Evolutionary conservation across 202 grass and related monocot species (phyloP).

Genomic region (Panicum hallii): DNA sequence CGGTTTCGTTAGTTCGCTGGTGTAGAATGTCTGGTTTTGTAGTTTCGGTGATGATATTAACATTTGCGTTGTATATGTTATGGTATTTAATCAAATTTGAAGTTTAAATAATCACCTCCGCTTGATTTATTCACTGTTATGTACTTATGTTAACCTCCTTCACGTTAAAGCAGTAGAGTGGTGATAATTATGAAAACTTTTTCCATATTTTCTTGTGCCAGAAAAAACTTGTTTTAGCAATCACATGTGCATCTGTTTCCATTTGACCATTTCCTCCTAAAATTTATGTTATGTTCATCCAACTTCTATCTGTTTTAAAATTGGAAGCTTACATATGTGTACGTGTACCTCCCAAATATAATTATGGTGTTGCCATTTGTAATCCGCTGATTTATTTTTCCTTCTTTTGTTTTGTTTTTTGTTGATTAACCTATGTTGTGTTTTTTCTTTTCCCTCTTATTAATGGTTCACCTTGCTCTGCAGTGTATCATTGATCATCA

Average conservation of each 20-base stretch:
- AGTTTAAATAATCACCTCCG: not conserved
- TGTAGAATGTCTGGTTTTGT: too few relatives aligned
- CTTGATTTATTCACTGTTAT: not conserved
- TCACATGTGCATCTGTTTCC: not conserved
- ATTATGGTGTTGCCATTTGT: not conserved
- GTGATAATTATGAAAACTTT: not conserved
- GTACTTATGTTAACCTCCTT: not conserved
- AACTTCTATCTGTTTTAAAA: not conserved
- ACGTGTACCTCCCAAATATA: not conserved
- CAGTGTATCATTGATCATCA: constrained; percentile 48
- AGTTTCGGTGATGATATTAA: not conserved
- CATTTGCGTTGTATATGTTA: not conserved
- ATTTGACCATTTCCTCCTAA: not conserved
- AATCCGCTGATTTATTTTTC: not conserved
- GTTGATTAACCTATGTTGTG: not conserved
- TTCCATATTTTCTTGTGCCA: not conserved
- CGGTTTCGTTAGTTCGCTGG: too few relatives aligned
- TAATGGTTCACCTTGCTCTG: constrained; percentile 4
- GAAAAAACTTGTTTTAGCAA: not conserved
- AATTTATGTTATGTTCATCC: not conserved
- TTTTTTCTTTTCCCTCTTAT: not conserved
- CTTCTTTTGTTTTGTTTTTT: not conserved
- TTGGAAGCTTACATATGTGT: not conserved
- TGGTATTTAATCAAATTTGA: not conserved
- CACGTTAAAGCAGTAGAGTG: not conserved